Evolutionary conservation across 805 yeast species (phyloP).

Genomic region (Nakazawaea holstii): DNA sequence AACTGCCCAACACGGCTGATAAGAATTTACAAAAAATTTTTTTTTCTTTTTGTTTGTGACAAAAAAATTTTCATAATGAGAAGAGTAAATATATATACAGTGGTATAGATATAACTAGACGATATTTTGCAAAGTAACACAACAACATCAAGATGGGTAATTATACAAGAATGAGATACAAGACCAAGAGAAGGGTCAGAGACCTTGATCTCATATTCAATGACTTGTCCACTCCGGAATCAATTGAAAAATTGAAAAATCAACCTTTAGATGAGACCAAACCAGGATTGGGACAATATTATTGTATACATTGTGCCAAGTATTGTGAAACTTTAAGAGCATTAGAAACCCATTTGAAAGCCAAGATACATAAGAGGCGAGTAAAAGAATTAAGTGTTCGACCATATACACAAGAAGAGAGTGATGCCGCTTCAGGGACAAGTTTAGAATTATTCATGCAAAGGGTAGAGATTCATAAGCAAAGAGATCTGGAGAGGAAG

Average conservation of each 20-base stretch:
- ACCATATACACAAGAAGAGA: conserved; percentile 84
- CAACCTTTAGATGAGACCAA: conserved; percentile 86
- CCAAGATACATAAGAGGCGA: conserved; percentile 83
- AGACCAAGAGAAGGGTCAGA: conserved; percentile 82
- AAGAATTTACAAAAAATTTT: too few relatives aligned
- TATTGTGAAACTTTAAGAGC: conserved; percentile 79
- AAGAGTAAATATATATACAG: neutral
- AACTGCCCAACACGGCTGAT: too few relatives aligned
- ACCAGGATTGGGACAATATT: conserved; percentile 93
- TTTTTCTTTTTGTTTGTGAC: neutral
- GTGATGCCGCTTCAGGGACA: conserved; percentile 86
- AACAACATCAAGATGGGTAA: conserved; percentile 61
- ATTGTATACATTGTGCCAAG: conserved; percentile 91
- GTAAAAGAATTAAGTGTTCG: conserved; percentile 67
- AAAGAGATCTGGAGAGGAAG: conserved; percentile 41
- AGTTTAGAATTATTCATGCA: conserved; percentile 63
- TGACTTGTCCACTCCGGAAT: conserved; percentile 62
- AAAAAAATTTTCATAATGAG: too few relatives aligned
- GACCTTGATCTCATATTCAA: conserved; percentile 79
- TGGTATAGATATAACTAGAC: conserved; percentile 7
- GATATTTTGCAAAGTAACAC: neutral
- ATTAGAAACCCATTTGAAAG: conserved; percentile 63
- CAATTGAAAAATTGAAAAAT: conserved; percentile 62
- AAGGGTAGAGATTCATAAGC: conserved; percentile 53
- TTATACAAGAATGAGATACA: conserved; percentile 79